Evolutionary conservation across 2,329 filamentous ascomycete genomes (phyloP).

Genomic region (Pseudophaeomoniella oleicola): DNA sequence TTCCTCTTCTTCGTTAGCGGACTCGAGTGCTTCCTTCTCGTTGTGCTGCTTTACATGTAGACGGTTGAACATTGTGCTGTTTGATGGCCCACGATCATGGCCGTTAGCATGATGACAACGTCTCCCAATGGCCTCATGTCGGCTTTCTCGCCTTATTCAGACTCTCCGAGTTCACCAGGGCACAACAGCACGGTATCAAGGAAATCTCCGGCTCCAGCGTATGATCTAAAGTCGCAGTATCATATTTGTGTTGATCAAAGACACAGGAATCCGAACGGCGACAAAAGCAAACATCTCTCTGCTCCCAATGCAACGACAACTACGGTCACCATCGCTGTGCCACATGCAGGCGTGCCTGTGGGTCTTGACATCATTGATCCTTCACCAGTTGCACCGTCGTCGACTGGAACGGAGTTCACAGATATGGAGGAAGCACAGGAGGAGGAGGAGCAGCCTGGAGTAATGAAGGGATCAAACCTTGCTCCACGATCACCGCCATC

Average conservation of each 20-base stretch:
- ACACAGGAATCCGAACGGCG: slow-evolving; percentile 1
- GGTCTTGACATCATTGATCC: slow-evolving; percentile 56
- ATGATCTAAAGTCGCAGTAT: slow-evolving; percentile 11
- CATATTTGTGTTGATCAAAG: slow-evolving; percentile 3
- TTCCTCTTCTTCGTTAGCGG: no score
- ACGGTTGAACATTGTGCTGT: neutral
- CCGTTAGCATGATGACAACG: slow-evolving; percentile 47
- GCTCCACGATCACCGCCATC: neutral
- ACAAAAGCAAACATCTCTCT: slow-evolving; percentile 8
- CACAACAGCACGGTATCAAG: slow-evolving; percentile 34
- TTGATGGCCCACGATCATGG: slow-evolving; percentile 29
- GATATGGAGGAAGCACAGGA: slow-evolving; percentile 73
- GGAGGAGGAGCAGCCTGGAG: slow-evolving; percentile 22
- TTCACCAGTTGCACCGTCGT: slow-evolving; percentile 58
- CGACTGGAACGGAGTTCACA: slow-evolving; percentile 67
- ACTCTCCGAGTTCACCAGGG: slow-evolving; percentile 40
- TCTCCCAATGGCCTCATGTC: slow-evolving; percentile 45
- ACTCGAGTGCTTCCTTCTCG: no score
- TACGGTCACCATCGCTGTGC: slow-evolving; percentile 20
- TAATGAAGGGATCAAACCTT: neutral
- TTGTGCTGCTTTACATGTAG: no score
- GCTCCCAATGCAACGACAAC: slow-evolving; percentile 31
- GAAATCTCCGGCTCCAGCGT: slow-evolving; percentile 37
- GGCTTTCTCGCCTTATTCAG: slow-evolving; percentile 36
- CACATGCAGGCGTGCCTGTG: slow-evolving; percentile 37